Percentiles rank a stretch among this genome's conserved stretches.
Evolutionary conservation across 2,329 filamentous ascomycete species (phyloP).

Genomic region (Claviceps africana): DNA sequence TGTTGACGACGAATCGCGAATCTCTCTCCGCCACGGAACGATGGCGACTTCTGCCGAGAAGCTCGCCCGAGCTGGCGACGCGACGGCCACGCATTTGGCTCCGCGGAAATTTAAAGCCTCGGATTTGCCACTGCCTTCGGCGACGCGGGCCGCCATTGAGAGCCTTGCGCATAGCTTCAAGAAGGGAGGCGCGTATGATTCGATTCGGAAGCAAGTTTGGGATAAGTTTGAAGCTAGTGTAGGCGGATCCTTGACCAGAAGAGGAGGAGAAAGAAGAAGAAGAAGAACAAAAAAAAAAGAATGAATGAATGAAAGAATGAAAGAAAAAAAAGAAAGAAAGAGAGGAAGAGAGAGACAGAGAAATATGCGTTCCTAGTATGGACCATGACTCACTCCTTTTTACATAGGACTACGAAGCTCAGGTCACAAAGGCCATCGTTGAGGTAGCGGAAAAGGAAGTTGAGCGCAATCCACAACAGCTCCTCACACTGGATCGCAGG

Average conservation of each 20-base stretch:
- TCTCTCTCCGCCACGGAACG: background rate
- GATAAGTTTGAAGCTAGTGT: conserved; percentile 60
- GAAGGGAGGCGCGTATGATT: conserved; percentile 74
- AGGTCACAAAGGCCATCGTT: conserved; percentile 52
- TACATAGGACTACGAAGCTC: conserved; percentile 51
- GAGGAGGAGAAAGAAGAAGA: background rate
- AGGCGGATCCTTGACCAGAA: conserved; percentile 9
- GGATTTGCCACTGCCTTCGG: conserved; percentile 58
- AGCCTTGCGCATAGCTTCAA: conserved; percentile 68
- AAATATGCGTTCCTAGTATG: background rate
- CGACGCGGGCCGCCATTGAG: conserved; percentile 62
- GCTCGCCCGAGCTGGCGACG: conserved; percentile 10
- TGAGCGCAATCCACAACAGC: conserved; percentile 55
- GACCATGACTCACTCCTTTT: conserved; percentile 1
- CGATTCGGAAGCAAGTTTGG: conserved; percentile 63
- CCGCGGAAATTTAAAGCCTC: conserved; percentile 52
- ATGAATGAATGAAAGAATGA: no score
- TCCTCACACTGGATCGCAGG: conserved; percentile 58
- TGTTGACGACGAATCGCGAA: background rate
- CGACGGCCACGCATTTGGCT: conserved; percentile 5
- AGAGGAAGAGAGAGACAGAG: no score
- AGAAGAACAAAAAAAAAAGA: no score
- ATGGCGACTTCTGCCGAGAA: conserved; percentile 16
- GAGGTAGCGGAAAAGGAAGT: conserved; percentile 60
- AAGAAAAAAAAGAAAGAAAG: no score